Evolutionary conservation across 2,329 filamentous ascomycete genomes (phyloP).

Genomic region (Cadophora sp.): DNA sequence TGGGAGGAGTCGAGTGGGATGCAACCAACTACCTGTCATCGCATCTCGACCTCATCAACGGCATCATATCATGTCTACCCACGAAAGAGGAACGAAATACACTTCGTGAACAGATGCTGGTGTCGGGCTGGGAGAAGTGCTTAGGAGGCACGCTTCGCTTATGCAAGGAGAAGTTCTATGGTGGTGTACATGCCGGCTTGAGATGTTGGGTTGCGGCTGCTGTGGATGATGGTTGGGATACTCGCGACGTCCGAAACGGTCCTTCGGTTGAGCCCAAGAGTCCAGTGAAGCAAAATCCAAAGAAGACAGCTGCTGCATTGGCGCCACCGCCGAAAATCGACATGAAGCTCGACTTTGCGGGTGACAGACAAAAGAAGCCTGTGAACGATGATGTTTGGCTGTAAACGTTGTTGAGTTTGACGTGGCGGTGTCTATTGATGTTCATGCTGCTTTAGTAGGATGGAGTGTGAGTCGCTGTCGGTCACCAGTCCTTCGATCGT

Average conservation of each 20-base stretch:
- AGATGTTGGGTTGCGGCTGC: conserved; percentile 91
- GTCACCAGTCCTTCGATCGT: not conserved
- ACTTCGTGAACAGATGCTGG: conserved; percentile 77
- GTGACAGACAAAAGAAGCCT: conserved; percentile 29
- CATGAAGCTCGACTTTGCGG: conserved; percentile 41
- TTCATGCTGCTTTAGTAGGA: not conserved
- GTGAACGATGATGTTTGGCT: conserved; percentile 36
- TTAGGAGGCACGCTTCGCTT: conserved; percentile 85
- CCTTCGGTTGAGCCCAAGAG: conserved; percentile 53
- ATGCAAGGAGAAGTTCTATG: conserved; percentile 98
- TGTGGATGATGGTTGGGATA: conserved; percentile 86
- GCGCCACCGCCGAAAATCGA: conserved; percentile 41
- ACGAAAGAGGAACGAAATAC: conserved; percentile 73
- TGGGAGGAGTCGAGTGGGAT: conserved; percentile 98
- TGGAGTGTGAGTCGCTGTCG: not conserved
- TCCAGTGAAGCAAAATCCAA: conserved; percentile 54
- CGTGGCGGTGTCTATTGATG: not conserved
- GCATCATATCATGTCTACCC: conserved; percentile 82
- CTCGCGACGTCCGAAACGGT: conserved; percentile 79
- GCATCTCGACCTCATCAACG: conserved; percentile 92
- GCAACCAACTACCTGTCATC: conserved; percentile 95
- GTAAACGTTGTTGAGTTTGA: conserved; percentile 19
- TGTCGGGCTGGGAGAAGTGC: conserved; percentile 90
- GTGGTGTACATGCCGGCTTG: conserved; percentile 85
- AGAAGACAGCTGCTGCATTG: conserved; percentile 30